A percentile compares a stretch with the other conserved stretches of the same genome.
phyloP scores from a whole-genome alignment of 306 rosid species.

The Mimosa pudica region DNA sequence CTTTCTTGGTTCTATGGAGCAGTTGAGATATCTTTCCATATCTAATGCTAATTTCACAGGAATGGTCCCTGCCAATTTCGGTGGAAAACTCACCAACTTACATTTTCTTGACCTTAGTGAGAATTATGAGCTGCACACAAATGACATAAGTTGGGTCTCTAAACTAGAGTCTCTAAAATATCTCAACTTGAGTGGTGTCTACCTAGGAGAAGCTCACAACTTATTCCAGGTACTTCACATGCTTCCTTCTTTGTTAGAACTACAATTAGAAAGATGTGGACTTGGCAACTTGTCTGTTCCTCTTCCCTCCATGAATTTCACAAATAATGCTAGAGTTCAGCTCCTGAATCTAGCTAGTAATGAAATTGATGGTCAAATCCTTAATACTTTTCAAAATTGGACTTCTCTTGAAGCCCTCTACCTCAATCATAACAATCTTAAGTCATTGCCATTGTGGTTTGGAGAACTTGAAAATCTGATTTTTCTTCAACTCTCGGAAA shows the following conservation, averaged over 20 bases:
- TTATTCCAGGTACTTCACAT: slow-evolving; percentile 2
- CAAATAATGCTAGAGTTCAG: not conserved
- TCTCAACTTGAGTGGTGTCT: not conserved
- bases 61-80: not conserved
- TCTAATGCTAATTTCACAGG: not conserved
- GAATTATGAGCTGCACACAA: not conserved
- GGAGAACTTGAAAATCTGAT: not conserved
- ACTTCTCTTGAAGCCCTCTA: not conserved
- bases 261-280: not conserved
- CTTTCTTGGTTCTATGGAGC: not conserved
- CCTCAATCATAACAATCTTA: not conserved
- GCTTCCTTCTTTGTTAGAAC: not conserved
- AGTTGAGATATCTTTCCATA: not conserved
- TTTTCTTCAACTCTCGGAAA: accelerated
- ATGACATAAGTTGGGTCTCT: not conserved
- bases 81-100: slow-evolving; percentile 6
- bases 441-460: not conserved
- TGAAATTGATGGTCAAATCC: not conserved
- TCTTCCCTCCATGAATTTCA: not conserved
- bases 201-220: not conserved
- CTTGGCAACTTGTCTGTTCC: not conserved
- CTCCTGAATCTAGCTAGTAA: not conserved
- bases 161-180: not conserved
- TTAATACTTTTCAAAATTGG: not conserved
- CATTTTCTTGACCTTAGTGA: not conserved